A percentile compares a stretch with the other conserved stretches of the same genome.
Evolutionary conservation across 805 yeast genomes (phyloP).

Genomic region (Barnettozyma sp.): DNA sequence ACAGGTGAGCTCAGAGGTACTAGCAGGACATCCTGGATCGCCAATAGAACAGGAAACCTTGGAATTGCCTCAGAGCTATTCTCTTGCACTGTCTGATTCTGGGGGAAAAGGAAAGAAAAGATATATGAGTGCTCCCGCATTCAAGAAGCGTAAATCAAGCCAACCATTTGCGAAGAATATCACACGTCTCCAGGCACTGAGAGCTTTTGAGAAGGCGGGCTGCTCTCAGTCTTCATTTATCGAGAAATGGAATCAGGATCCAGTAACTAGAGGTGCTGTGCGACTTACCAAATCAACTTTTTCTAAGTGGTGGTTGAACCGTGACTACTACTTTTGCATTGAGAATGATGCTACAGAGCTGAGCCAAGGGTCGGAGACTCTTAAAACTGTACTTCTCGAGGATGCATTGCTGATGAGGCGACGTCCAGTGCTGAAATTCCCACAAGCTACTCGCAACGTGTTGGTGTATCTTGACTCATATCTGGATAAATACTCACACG

Average conservation of each 20-base stretch:
- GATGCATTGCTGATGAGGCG: constrained; percentile 4
- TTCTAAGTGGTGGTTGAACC: constrained; percentile 4
- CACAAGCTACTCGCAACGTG: constrained; percentile 4
- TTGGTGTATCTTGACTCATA: constrained; percentile 1
- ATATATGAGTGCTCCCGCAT: background rate
- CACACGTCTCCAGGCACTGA: constrained; percentile 2
- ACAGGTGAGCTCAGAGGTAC: background rate
- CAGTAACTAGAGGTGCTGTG: constrained; percentile 2
- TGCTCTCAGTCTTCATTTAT: constrained; percentile 1
- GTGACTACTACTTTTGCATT: constrained; percentile 4
- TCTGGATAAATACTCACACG: background rate
- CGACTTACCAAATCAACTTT: constrained; percentile 2
- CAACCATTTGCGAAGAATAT: constrained; percentile 4
- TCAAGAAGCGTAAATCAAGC: constrained; percentile 1
- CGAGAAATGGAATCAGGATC: constrained; percentile 3
- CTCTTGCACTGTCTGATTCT: too few species aligned
- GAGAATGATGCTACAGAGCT: constrained; percentile 4
- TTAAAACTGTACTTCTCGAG: constrained; percentile 1
- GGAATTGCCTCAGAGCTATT: too few species aligned
- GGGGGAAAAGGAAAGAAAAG: too few species aligned
- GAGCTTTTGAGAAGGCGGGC: constrained; percentile 4
- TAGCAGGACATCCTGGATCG: too few species aligned
- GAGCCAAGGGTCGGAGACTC: constrained; percentile 1
- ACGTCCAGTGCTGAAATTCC: constrained; percentile 3
- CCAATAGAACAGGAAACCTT: too few species aligned